Conservation (phyloP, 768 basidiomycete species). For the Crucibulum laeve region DNA sequence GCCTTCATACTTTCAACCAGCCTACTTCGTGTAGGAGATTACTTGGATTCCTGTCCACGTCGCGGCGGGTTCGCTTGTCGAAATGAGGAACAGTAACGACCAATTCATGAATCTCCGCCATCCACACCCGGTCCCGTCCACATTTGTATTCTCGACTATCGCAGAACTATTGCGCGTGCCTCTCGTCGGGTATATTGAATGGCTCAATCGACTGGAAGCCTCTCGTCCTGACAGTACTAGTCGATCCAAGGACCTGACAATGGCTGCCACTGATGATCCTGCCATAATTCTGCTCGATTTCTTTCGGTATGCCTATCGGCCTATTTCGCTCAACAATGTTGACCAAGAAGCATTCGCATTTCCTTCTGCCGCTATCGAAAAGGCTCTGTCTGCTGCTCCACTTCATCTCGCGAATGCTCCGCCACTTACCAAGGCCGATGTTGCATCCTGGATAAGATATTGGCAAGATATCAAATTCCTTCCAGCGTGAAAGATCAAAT, state of each 20-base stretch:
- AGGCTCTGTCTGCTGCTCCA: conserved; percentile 1
- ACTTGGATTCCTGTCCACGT: conserved; percentile 19
- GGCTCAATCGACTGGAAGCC: conserved; percentile 14
- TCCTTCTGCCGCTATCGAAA: background rate
- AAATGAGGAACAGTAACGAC: conserved; percentile 11
- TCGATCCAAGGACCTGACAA: background rate
- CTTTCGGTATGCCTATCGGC: conserved; percentile 5
- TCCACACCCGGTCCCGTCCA: conserved; percentile 1
- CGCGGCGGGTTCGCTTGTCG: conserved; percentile 17
- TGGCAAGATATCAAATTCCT: background rate
- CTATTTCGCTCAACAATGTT: background rate
- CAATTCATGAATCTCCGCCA: background rate
- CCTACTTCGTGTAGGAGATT: conserved; percentile 3
- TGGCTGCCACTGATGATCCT: conserved; percentile 2
- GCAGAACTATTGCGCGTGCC: conserved; percentile 9
- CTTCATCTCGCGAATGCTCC: background rate
- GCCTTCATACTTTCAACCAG: background rate
- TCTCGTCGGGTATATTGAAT: conserved; percentile 15
- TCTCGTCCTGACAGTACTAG: background rate
- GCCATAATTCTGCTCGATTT: conserved; percentile 7
- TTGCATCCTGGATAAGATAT: background rate
- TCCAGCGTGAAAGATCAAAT: background rate
- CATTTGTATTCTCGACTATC: conserved; percentile 8
- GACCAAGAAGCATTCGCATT: conserved; percentile 2
- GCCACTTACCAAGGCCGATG: background rate